Evolutionary conservation across 2,329 filamentous ascomycete genomes (phyloP).

Genomic region (Huntiella bhutanensis): DNA sequence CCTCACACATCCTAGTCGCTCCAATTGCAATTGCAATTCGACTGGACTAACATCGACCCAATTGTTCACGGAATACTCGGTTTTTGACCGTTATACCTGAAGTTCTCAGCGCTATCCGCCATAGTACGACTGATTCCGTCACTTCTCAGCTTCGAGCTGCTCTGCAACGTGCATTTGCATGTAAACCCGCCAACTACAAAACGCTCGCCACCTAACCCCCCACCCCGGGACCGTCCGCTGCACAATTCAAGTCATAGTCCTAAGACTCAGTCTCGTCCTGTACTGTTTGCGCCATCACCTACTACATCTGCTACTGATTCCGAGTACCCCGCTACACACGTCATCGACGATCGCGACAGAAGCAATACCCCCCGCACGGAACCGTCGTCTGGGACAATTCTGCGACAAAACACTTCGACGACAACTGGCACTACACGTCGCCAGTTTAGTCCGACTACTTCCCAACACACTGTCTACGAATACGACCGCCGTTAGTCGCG

Average conservation of each 20-base stretch:
- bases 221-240: not conserved
- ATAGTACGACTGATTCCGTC: constrained; percentile 10
- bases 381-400: no score
- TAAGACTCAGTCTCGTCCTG: not conserved
- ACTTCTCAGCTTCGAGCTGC: constrained; percentile 11
- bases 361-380: not conserved
- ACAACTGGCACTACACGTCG: no score
- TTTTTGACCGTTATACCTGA: not conserved
- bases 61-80: not conserved
- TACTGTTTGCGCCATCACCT: not conserved
- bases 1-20: not conserved
- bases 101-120: constrained; percentile 5
- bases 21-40: not conserved
- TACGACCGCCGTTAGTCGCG: not conserved
- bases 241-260: not conserved
- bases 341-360: constrained; percentile 2
- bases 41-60: not conserved
- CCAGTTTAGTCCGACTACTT: no score
- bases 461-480: no score
- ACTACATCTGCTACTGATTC: constrained; percentile 3
- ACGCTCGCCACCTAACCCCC: constrained; percentile 12
- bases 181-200: constrained; percentile 5
- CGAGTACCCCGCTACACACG: constrained; percentile 4
- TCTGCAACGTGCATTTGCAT: constrained; percentile 11
- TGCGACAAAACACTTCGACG: no score